These are phyloP conservation scores for Zygotorulaspora danielsina DNA, from an alignment of 805 yeast genomes.

Conservation along the genomic window DNA sequence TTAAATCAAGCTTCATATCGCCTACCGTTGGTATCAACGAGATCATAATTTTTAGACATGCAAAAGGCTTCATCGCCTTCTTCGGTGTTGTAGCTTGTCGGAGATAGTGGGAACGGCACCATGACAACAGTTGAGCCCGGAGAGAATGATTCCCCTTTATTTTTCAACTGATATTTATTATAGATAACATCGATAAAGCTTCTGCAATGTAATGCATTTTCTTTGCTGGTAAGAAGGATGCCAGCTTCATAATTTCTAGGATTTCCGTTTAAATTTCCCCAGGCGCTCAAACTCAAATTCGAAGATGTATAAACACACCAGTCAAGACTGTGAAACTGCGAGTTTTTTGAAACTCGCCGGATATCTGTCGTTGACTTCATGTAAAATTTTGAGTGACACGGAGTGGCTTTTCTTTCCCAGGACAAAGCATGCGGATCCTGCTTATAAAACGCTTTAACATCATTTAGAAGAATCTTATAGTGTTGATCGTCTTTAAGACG, in stretches of 20 bases:
- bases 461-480: constrained; percentile 19
- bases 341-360: not conserved
- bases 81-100: constrained; percentile 11
- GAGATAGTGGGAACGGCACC: constrained; percentile 28
- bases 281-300: constrained; percentile 71
- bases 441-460: constrained; percentile 23
- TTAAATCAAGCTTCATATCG: constrained; percentile 1
- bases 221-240: constrained; percentile 37
- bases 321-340: constrained; percentile 34
- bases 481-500: constrained; percentile 14
- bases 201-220: constrained; percentile 13
- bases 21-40: constrained; percentile 16
- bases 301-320: constrained; percentile 77
- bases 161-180: constrained; percentile 1
- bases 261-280: constrained; percentile 52
- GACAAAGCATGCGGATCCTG: constrained; percentile 15
- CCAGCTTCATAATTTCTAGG: constrained; percentile 55
- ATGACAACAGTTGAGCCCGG: constrained; percentile 6
- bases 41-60: constrained; percentile 16
- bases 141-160: not conserved
- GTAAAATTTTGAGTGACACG: constrained; percentile 70
- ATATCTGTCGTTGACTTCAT: constrained; percentile 45
- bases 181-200: constrained; percentile 25
- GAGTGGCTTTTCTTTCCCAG: constrained; percentile 20
- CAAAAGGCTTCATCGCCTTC: constrained; percentile 24